These are phyloP conservation scores for Mucor mucedo DNA, from an alignment of 371 early-diverging fungal species.

Conservation along the genomic window DNA sequence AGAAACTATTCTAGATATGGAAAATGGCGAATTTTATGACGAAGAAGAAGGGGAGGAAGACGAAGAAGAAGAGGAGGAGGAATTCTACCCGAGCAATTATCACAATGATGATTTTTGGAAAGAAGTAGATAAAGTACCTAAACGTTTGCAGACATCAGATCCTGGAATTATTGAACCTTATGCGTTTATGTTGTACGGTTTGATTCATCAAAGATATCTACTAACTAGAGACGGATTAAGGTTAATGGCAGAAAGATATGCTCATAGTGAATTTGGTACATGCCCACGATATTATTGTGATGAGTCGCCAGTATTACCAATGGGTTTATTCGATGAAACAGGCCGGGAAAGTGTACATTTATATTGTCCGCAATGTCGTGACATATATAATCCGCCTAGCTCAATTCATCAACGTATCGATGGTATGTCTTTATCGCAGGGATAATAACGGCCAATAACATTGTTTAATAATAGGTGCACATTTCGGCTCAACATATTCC, in stretches of 20 bases:
- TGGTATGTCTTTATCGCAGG: constrained; percentile 51
- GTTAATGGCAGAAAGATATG: constrained; percentile 81
- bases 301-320: constrained; percentile 77
- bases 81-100: background rate
- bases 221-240: constrained; percentile 78
- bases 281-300: constrained; percentile 87
- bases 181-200: constrained; percentile 75
- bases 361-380: constrained; percentile 86
- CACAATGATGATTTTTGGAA: constrained; percentile 27
- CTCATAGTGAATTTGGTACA: constrained; percentile 80
- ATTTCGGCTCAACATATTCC: constrained; percentile 96
- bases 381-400: constrained; percentile 84
- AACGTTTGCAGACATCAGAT: constrained; percentile 23
- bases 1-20: constrained; percentile 86
- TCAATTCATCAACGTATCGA: constrained; percentile 81
- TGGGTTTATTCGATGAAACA: constrained; percentile 78
- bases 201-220: constrained; percentile 87
- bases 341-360: constrained; percentile 69
- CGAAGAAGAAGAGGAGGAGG: constrained; percentile 46
- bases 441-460: background rate
- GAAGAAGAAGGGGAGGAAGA: constrained; percentile 23
- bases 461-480: constrained; percentile 68
- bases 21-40: constrained; percentile 59
- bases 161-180: constrained; percentile 52
- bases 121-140: constrained; percentile 26